These are phyloP conservation scores for Trifolium subterraneum DNA, from an alignment of 306 rosid genomes.

Conservation along the genomic window DNA sequence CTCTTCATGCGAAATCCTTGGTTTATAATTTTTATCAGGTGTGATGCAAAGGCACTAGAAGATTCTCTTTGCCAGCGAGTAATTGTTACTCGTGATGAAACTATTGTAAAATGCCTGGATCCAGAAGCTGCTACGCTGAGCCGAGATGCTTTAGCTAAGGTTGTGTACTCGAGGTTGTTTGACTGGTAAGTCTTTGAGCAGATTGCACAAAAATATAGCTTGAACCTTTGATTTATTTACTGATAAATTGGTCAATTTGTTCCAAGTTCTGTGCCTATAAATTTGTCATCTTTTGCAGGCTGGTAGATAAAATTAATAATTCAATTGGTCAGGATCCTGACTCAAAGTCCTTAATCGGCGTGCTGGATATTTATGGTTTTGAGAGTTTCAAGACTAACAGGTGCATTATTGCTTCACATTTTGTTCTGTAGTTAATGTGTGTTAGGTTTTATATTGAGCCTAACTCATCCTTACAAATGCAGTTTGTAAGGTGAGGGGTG, in stretches of 20 bases:
- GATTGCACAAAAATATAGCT: conserved; percentile 37
- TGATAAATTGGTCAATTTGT: conserved; percentile 31
- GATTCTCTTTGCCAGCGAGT: conserved; percentile 99
- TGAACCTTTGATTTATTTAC: conserved; percentile 29
- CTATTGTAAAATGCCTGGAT: conserved; percentile 90
- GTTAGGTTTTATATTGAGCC: neutral
- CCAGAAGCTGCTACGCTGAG: conserved; percentile 90
- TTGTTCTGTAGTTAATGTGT: conserved; percentile 48
- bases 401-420: conserved; percentile 65
- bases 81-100: conserved; percentile 96
- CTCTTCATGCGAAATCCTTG: conserved; percentile 39
- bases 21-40: conserved; percentile 61
- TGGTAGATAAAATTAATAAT: conserved; percentile 86
- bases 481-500: neutral
- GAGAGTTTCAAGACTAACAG: conserved; percentile 99
- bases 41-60: conserved; percentile 93
- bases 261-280: conserved; percentile 17
- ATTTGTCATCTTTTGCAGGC: conserved; percentile 68
- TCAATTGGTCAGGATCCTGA: conserved; percentile 97
- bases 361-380: conserved; percentile 98
- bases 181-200: conserved; percentile 74
- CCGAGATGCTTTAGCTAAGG: conserved; percentile 97
- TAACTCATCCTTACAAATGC: neutral
- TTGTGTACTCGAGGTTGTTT: conserved; percentile 89
- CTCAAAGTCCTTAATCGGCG: conserved; percentile 87